Percentiles rank a stretch among this genome's conserved stretches.
Conservation (phyloP, 2,329 filamentous ascomycete species). For the Paecilomyces formosus region DNA sequence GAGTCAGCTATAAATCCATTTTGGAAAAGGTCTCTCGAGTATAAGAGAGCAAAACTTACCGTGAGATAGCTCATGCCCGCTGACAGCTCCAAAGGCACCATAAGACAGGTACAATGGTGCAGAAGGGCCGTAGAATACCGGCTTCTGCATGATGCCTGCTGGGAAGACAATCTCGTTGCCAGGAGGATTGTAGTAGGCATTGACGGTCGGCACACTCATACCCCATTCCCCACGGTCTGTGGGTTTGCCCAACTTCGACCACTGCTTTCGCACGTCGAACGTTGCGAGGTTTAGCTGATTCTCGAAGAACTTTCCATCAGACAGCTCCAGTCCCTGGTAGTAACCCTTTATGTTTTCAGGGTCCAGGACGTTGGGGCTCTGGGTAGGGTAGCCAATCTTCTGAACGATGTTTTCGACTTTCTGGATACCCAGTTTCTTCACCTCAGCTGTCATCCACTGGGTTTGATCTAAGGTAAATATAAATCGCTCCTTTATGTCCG, state of each 20-base stretch:
- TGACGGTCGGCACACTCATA: conserved; percentile 55
- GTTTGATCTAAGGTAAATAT: conserved; percentile 52
- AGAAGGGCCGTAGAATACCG: conserved; percentile 53
- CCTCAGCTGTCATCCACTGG: conserved; percentile 58
- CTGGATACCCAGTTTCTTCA: conserved; percentile 52
- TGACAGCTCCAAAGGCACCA: conserved; percentile 60
- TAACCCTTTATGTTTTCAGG: conserved; percentile 49
- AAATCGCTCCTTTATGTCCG: conserved; percentile 62
- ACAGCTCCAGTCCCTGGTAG: conserved; percentile 49
- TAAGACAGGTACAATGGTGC: conserved; percentile 61
- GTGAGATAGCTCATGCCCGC: conserved; percentile 63
- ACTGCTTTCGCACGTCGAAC: conserved; percentile 43
- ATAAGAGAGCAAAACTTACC: conserved; percentile 18
- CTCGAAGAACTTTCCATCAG: conserved; percentile 46
- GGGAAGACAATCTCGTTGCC: conserved; percentile 65
- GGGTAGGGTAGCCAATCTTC: conserved; percentile 61
- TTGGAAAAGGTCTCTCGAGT: not conserved
- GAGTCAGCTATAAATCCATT: not conserved
- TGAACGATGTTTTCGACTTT: conserved; percentile 62
- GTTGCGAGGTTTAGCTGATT: conserved; percentile 49
- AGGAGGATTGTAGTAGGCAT: conserved; percentile 58
- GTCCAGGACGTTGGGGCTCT: conserved; percentile 55
- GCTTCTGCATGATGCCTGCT: conserved; percentile 62
- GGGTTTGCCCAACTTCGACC: conserved; percentile 53
- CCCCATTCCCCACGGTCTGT: conserved; percentile 54